Evolutionary conservation across 1,139 yeast genomes (phyloP).

Genomic region (Debaryomyces coudertii): DNA sequence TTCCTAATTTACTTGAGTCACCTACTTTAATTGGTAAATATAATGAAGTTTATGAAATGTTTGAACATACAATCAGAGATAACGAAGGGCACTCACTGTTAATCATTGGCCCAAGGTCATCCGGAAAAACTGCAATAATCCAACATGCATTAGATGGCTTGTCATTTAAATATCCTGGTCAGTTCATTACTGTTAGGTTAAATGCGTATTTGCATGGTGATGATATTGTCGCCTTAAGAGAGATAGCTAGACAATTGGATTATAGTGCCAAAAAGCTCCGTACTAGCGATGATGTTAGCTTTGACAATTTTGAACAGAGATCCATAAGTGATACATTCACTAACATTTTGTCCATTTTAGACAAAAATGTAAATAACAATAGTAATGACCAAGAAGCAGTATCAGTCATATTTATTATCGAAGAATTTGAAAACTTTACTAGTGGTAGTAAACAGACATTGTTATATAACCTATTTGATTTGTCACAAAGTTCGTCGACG

Average conservation of each 20-base stretch:
- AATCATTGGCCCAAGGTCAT: slow-evolving; percentile 76
- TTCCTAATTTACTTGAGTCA: slow-evolving; percentile 22
- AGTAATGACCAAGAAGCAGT: slow-evolving; percentile 25
- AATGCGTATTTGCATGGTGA: slow-evolving; percentile 76
- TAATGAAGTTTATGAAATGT: slow-evolving; percentile 54
- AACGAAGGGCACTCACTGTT: slow-evolving; percentile 83
- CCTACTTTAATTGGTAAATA: slow-evolving; percentile 35
- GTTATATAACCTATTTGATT: slow-evolving; percentile 83
- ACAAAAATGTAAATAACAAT: slow-evolving; percentile 22
- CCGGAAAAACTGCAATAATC: slow-evolving; percentile 74
- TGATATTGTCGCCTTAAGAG: slow-evolving; percentile 79
- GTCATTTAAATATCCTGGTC: slow-evolving; percentile 35
- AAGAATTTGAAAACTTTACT: slow-evolving; percentile 82
- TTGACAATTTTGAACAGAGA: slow-evolving; percentile 42
- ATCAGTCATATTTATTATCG: slow-evolving; percentile 76
- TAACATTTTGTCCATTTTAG: slow-evolving; percentile 38
- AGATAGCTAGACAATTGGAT: slow-evolving; percentile 84
- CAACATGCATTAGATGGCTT: slow-evolving; percentile 59
- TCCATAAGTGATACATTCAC: slow-evolving; percentile 46
- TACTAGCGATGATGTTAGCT: slow-evolving; percentile 18
- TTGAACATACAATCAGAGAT: slow-evolving; percentile 67
- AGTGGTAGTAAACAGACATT: slow-evolving; percentile 75
- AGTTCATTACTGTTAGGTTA: slow-evolving; percentile 63
- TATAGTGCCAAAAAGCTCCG: slow-evolving; percentile 32
- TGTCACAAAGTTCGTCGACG: slow-evolving; percentile 71